These are phyloP conservation scores for Phaeolepiota aurea DNA, from an alignment of 768 basidiomycete genomes.

Conservation along the genomic window DNA sequence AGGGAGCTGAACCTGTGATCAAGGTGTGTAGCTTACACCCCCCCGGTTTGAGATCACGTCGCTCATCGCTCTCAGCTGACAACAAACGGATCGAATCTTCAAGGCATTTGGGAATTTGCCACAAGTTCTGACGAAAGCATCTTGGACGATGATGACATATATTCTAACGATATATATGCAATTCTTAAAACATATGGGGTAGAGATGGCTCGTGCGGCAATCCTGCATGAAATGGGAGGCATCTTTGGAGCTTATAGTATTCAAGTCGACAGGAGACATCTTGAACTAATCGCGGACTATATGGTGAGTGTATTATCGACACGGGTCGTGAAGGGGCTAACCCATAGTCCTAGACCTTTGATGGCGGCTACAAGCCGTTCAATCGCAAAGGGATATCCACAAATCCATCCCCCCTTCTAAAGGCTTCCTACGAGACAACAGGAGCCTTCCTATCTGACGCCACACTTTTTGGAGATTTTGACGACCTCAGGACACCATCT, in stretches of 20 bases:
- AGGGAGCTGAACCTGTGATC: slow-evolving; percentile 36
- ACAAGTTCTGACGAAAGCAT: slow-evolving; percentile 43
- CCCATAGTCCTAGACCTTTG: slow-evolving; percentile 71
- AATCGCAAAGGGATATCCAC: slow-evolving; percentile 92
- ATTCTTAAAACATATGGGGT: slow-evolving; percentile 91
- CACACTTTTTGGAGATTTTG: slow-evolving; percentile 90
- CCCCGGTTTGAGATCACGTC: slow-evolving; percentile 1
- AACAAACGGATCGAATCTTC: slow-evolving; percentile 91
- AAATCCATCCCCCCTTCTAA: slow-evolving; percentile 91
- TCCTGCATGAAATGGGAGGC: slow-evolving; percentile 83
- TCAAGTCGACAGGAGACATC: slow-evolving; percentile 86
- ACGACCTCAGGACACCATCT: slow-evolving; percentile 84
- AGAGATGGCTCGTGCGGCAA: slow-evolving; percentile 89
- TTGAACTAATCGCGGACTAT: slow-evolving; percentile 97
- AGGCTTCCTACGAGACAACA: slow-evolving; percentile 97
- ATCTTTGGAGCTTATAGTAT: slow-evolving; percentile 96
- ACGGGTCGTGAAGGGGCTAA: not conserved
- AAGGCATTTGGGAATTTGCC: slow-evolving; percentile 78
- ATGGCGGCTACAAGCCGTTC: slow-evolving; percentile 96
- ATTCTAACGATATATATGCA: slow-evolving; percentile 93
- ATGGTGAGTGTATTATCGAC: slow-evolving; percentile 69
- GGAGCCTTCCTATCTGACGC: slow-evolving; percentile 91
- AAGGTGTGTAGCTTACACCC: slow-evolving; percentile 27
- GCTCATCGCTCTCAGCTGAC: slow-evolving; percentile 42
- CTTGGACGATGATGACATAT: slow-evolving; percentile 72